Base-by-base conservation (phyloP, 352 stramenopile genomes). In the Pythium oligandrum region DNA sequence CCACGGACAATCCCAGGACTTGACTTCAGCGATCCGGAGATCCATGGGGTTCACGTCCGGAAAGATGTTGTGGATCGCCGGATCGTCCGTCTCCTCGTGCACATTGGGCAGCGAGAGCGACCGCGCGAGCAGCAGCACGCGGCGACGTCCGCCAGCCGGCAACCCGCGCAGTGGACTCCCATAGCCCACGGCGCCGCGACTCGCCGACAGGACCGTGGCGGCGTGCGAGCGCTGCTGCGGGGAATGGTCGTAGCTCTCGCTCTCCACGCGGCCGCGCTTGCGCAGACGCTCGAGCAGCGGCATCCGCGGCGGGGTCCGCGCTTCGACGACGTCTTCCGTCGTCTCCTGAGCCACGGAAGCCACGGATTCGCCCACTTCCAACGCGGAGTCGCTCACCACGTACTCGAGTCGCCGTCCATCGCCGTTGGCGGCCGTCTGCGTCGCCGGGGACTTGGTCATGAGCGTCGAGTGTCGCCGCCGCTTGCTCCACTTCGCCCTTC, bases 1-100 rank as follows among this genome's bases (percentile, higher is more conserved):
- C 83, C 81, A 93, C 11, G 53, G 51, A 60, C 77, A 89, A n/a
- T 78, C 40, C 83, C 83, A 93, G 6, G 75, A 86, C n/a, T 77
- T 80, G 0, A 93, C 81, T 59, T 93, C 83, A 31, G 78, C 82
- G 51, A 93, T 77, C n/a, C 83, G 68, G 48, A 93, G 59, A 35
- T 88, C 73, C n/a, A 80, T 72, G 30, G 83, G 81, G 47, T 87
- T 87, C 30, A 93, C 67, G 58, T 93, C 83, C 1, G 79, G 79
- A 44, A 93, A 93, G 12, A 93, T 90, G 17, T 81, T 78, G 36
- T 71, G 59, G 57, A 86, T 84, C 39, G 77, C 61, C 30, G 72
- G 49, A 33, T 86, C 65, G 17, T 88, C 75, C 1, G 53, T 35
- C 64, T 87, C 34, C 6, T 11, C 34, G 36, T 53, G 51, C 31